These are phyloP conservation scores for Fonsecaea multimorphosa DNA, from an alignment of 2,329 filamentous ascomycete genomes.

Conservation along the genomic window DNA sequence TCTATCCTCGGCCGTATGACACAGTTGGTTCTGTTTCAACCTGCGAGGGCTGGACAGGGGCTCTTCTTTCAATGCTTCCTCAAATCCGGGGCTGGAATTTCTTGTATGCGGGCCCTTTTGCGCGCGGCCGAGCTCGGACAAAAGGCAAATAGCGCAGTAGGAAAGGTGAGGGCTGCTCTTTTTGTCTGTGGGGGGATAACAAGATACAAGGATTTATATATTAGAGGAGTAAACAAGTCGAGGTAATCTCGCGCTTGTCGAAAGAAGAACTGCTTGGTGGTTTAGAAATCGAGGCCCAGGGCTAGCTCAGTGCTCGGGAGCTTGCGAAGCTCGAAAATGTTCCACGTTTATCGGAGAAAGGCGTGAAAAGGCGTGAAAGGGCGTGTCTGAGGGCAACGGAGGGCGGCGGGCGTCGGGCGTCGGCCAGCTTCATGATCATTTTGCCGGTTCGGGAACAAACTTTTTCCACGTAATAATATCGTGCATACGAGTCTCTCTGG, in stretches of 20 bases:
- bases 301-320: neutral
- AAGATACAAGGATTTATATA: neutral
- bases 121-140: conserved; percentile 4
- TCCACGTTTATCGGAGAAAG: neutral
- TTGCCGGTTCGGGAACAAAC: conserved; percentile 13
- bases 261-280: neutral
- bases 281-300: neutral
- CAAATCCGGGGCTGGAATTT: neutral
- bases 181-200: neutral
- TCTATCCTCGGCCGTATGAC: neutral
- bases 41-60: neutral
- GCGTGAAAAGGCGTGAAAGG: too few species aligned
- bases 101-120: neutral
- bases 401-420: neutral
- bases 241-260: neutral
- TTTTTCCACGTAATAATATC: neutral
- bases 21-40: neutral
- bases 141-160: neutral
- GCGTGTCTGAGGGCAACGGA: too few species aligned
- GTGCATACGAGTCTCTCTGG: neutral
- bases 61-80: neutral
- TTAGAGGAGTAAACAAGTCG: neutral
- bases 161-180: neutral
- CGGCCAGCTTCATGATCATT: neutral
- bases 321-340: conserved; percentile 6